Evolutionary conservation across 441 rosid species (phyloP), one percentile per base, ranked within the genome.

Genomic region (Euphorbia schlechtendalii): DNA sequence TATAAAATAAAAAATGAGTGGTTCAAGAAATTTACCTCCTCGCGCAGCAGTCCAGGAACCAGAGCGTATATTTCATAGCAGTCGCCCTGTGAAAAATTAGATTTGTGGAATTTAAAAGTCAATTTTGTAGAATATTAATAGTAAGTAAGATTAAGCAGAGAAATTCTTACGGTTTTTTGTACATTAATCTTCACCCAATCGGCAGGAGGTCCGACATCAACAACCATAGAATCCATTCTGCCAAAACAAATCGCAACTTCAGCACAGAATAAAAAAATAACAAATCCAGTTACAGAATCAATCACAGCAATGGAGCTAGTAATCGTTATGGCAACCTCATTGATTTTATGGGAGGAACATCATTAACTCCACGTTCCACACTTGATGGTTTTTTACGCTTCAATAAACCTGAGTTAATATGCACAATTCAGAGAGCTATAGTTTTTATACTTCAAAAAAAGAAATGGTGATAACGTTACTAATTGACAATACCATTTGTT

Each of bases 171-270:
- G 66, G 80, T 77, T 73, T 71, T 81, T 55, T 82, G 84, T 67
- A 86, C 89, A 28, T 86, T 84, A 66, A 86, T 72, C 78, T 86
- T 86, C 71, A 86, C 89, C 92, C 89, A 86, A 56, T 86, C 89
- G 61, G 92, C 89, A 13, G 87, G 84, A 45, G 86, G 84, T 64
- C 92, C 92, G 46, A 81, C 71, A 69, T 86, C 92, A 49, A 82
- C 61, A 51, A 84, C 81, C 76, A 68, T 63, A 0, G 78, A 60
- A 64, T 80, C 84, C 59, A 62, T 68, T 67, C 89, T 86, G 74
- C 73, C 73, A 71, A 64, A 63, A 56, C 30, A 69, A 76, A 27
- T 55, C 38, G 18, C 38, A 22, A 38, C 20, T 63, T 71, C 45
- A 70, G 61, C 64, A 68, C 36, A 57, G 43, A 46, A 17, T 27